Evolutionary conservation across 75 land plant species (phyloP), one percentile per base, ranked within the genome.

Genomic region (Gnetum montanum): DNA sequence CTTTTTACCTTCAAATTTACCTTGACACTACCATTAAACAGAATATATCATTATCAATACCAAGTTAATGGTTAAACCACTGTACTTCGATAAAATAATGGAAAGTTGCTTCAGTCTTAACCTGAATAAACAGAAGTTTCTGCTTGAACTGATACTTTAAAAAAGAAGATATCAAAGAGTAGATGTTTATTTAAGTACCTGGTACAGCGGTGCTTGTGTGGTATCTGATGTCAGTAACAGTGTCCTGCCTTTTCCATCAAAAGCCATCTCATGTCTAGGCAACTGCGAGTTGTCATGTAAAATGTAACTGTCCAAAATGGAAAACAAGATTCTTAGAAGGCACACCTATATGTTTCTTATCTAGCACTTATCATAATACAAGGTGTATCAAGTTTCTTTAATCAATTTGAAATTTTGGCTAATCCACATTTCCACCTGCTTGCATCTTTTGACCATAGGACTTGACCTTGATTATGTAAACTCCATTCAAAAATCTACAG

Each of bases 401-500:
- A n/a, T n/a, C n/a, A n/a, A n/a, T n/a, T n/a, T n/a, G n/a, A n/a
- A n/a, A n/a, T n/a, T n/a, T n/a, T n/a, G n/a, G n/a, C n/a, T n/a
- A n/a, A n/a, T n/a, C n/a, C n/a, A n/a, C n/a, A n/a, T 19, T 16
- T 13, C 19, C 71, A 85, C 95, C 76, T 73, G 78, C 76, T 79
- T 51, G 83, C 77, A 74, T 76, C 71, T 41, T 73, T 69, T 56
- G 86, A 76, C 80, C 79, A 75, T 45, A 90, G 72, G 28, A 90
- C 59, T 43, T 77, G 83, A 23, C 87, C 96, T 69, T 79, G 96
- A 46, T 86, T 86, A 34, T 90, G 92, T 59, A 90, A 64, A 67
- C 92, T 86, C 96, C 91, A 90, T 61, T 90, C 92, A 46, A 79
- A 64, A 56, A 89, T 72, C 92, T 87, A 68, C 41, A 15, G 67